Evolutionary conservation across 202 grass and related monocot genomes (phyloP), one percentile per base, ranked within the genome.

Genomic region (Zizania palustris): DNA sequence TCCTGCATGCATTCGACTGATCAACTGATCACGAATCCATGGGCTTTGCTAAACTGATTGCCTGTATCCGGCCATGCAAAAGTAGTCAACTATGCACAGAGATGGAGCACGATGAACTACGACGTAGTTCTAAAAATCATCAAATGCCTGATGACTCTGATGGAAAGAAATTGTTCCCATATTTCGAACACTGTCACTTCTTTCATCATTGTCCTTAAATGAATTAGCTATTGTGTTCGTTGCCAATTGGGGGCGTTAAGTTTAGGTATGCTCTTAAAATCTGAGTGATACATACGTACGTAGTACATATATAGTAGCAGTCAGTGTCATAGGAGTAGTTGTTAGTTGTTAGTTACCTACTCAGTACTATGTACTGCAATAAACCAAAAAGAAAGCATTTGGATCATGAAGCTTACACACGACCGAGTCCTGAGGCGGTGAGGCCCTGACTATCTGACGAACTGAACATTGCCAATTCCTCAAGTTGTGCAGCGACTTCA

Each of bases 321-420:
- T 88, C 80, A 12, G 69, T 71, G 3, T 78, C 85, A 11, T n/a
- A 28, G 28, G 28, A 28, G 28, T 28, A 55, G 51, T 55, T 55
- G 51, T 55, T 55, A 42, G 80, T 66, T 66, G 85, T 79, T 80
- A 65, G 41, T 71, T 49, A 84, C 69, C 57, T 43, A 84, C 70
- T 34, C 80, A 16, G 34, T 87, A 67, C 73, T 54, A 83, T 60
- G 61, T 71, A 35, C 56, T 44, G 43, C 51, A 18, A 35, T 16
- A 58, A 36, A 71, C 60, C 67, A 14, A 60, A 51, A 16, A 22
- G 62, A 83, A 38, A 73, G 62, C 85, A 6, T 67, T 60, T 55
- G 16, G 43, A 33, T 13, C 50, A 44, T 65, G 34, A n/a, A 57
- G 39, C 11, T 55, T 54, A 13, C 38, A 6, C 36, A 40, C 35